Evolutionary conservation across 2,329 filamentous ascomycete genomes (phyloP), one percentile per base, ranked within the genome.

Genomic region (Cucurbitaria berberidis): DNA sequence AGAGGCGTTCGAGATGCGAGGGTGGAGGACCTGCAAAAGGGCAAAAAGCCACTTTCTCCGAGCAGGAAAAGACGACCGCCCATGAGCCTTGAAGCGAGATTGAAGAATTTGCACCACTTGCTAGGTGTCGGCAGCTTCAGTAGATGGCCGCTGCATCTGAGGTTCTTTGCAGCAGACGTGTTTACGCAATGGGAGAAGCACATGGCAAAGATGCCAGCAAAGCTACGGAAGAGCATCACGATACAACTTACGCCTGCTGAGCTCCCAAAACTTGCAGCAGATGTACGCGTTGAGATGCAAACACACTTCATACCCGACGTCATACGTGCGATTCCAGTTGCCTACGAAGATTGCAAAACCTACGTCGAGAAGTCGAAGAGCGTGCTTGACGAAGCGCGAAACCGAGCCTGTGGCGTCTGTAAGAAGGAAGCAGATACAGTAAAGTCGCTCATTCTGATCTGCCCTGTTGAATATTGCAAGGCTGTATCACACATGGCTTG

Each of bases 31-130:
- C 27, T 74, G 55, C 66, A 68, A 38, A 67, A 67, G 43, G 59
- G 56, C 22, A 73, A 62, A 45, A 71, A 65, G 47, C 45, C 48
- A 15, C 40, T 57, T 49, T 67, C 52, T 69, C 75, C 74, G 22
- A 75, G 74, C 1, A 77, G 76, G 24, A 77, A 76, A 35, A 66
- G 65, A 36, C 70, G 84, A 10, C 82, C 80, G 15, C 83, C 84
- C 3, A 82, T 78, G 66, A 88, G 82, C 15, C 72, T 96, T 39
- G 82, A 78, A 21, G 89, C 89, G 3, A 82, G 91, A 34, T 73
- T 98, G 24, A 87, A 88, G 3, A 95, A 96, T 65, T 74, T 98
- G 22, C 90, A 96, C 70, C 79, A 95, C 2, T 80, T 99, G 0
- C 81, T 96, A 1, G 83, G 89, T 0, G 89, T 92, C 2, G 83